phyloP scores from a whole-genome alignment of 2,329 filamentous ascomycete genomes.

The Colletotrichum simmondsii region DNA sequence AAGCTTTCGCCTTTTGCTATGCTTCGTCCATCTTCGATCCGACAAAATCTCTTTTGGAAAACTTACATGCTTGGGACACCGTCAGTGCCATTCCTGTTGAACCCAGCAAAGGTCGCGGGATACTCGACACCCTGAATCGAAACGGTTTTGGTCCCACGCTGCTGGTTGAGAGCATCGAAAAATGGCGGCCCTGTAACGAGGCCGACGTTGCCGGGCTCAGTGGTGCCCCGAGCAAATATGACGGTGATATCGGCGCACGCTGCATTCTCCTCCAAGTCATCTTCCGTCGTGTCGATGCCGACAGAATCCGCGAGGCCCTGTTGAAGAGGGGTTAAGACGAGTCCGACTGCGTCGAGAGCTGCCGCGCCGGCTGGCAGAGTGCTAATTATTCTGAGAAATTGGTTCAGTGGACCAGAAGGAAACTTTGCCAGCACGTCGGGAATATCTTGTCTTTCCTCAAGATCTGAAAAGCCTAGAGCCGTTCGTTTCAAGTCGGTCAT shows the following conservation, averaged over 20 bases:
- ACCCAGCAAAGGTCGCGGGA: conserved; percentile 41
- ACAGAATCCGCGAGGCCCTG: conserved; percentile 30
- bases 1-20: neutral
- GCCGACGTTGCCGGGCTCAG: conserved; percentile 43
- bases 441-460: conserved; percentile 10
- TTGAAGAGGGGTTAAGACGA: conserved; percentile 29
- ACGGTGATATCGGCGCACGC: conserved; percentile 42
- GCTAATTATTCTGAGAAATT: conserved; percentile 25
- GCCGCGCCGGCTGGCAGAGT: conserved; percentile 19
- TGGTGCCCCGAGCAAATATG: conserved; percentile 44
- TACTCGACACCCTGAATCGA: conserved; percentile 42
- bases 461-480: neutral
- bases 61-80: conserved; percentile 40
- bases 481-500: neutral
- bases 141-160: conserved; percentile 31
- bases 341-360: conserved; percentile 15
- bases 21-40: neutral
- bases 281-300: conserved; percentile 24
- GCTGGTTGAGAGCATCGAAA: conserved; percentile 34
- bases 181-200: conserved; percentile 40
- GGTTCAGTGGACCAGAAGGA: conserved; percentile 21
- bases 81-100: conserved; percentile 36
- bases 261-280: conserved; percentile 31
- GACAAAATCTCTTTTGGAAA: neutral
- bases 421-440: conserved; percentile 21